These are phyloP conservation scores for Graphiopsis chlorocephala DNA, from an alignment of 2,329 filamentous ascomycete species.

Conservation along the genomic window DNA sequence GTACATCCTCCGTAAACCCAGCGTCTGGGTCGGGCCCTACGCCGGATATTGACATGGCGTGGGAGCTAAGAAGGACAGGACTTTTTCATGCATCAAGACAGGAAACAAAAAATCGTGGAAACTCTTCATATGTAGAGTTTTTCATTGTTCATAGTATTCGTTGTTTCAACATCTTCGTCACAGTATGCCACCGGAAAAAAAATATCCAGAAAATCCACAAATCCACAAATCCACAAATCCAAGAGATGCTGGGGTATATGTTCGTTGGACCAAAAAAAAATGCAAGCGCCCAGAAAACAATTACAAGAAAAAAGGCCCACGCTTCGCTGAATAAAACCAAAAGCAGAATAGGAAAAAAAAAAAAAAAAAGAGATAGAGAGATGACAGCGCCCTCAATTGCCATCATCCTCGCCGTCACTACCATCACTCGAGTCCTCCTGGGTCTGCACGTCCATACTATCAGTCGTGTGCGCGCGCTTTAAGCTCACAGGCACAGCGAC, in stretches of 20 bases:
- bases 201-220: neutral
- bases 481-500: neutral
- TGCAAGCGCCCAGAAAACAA: neutral
- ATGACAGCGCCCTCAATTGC: neutral
- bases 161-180: no score
- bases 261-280: neutral
- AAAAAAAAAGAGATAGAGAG: no score
- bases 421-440: slow-evolving; percentile 15
- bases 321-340: neutral
- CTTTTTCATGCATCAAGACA: no score
- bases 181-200: no score
- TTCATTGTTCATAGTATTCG: no score
- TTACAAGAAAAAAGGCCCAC: neutral
- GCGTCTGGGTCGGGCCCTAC: no score
- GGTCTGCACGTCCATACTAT: slow-evolving; percentile 25
- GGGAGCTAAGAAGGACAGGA: no score
- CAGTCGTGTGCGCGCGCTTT: slow-evolving; percentile 20
- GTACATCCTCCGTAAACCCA: no score
- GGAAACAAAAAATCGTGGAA: no score
- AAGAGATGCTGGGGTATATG: neutral
- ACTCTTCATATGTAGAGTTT: no score
- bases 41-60: no score
- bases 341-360: neutral
- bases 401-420: slow-evolving; percentile 17
- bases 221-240: neutral